Conservation (phyloP, 2,329 filamentous ascomycete species). For the Ceratocystis smalleyi region DNA sequence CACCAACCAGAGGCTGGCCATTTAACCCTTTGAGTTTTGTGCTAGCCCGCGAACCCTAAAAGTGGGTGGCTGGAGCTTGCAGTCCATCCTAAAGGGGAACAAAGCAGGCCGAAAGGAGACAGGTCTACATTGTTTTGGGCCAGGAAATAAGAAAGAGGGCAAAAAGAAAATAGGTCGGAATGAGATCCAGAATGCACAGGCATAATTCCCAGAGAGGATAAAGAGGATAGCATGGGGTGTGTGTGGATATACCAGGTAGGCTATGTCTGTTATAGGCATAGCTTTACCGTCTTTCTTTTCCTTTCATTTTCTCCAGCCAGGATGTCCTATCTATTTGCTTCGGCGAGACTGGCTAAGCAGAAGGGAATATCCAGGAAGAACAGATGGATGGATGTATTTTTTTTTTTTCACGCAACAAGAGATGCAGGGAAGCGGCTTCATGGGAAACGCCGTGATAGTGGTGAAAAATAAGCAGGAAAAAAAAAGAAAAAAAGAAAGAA, state of each 20-base stretch:
- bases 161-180: background rate
- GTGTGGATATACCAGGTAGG: background rate
- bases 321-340: background rate
- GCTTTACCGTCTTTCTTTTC: background rate
- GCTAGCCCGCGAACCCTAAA: background rate
- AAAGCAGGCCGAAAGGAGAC: background rate
- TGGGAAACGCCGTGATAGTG: background rate
- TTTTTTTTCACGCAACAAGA: background rate
- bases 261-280: background rate
- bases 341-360: background rate
- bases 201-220: background rate
- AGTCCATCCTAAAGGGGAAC: background rate
- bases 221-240: background rate
- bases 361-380: background rate
- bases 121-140: background rate
- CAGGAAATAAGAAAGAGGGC: background rate
- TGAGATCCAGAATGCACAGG: background rate
- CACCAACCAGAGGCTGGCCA: background rate
- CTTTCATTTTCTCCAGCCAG: too few relatives aligned
- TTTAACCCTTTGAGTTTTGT: background rate
- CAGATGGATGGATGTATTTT: background rate
- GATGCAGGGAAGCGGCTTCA: background rate
- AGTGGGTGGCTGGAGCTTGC: background rate
- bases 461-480: background rate
- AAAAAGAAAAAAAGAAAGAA: background rate